Percentiles rank a stretch among this genome's conserved stretches.
These are phyloP conservation scores for Colletotrichum sp. DNA, from an alignment of 2,329 filamentous ascomycete species.

Conservation along the genomic window DNA sequence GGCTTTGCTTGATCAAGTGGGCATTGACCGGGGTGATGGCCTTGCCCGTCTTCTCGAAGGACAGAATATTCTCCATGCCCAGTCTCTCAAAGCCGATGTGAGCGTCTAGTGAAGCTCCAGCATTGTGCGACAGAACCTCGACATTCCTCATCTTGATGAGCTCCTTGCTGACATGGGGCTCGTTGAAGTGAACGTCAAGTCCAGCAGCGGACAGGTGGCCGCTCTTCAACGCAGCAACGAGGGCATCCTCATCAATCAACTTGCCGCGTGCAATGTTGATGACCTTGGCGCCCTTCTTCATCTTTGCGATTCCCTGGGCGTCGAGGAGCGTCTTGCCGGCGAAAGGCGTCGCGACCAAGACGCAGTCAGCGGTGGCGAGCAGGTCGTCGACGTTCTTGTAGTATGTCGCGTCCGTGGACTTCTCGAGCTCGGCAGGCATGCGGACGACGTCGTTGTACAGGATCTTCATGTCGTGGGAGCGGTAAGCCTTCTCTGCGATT, in stretches of 20 bases:
- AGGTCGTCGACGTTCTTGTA: slow-evolving; percentile 28
- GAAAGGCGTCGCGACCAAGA: slow-evolving; percentile 70
- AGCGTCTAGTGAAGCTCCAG: slow-evolving; percentile 11
- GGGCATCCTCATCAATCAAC: slow-evolving; percentile 74
- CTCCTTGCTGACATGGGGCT: slow-evolving; percentile 48
- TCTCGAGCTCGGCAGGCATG: slow-evolving; percentile 41
- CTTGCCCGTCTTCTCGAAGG: slow-evolving; percentile 6
- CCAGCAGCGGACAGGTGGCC: slow-evolving; percentile 69
- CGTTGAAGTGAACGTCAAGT: slow-evolving; percentile 75
- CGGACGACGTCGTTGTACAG: slow-evolving; percentile 60
- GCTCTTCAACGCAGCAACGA: slow-evolving; percentile 68
- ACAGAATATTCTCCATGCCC: slow-evolving; percentile 15
- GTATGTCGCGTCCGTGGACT: slow-evolving; percentile 39
- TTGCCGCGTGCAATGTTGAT: slow-evolving; percentile 76
- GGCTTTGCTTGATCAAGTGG: slow-evolving; percentile 16
- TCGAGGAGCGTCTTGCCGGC: slow-evolving; percentile 72
- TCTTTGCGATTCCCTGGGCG: slow-evolving; percentile 66
- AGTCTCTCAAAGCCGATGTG: slow-evolving; percentile 18
- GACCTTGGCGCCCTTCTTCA: slow-evolving; percentile 73
- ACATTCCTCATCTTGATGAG: slow-evolving; percentile 16
- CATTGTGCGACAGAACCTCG: slow-evolving; percentile 16
- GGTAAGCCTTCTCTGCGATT: slow-evolving; percentile 47
- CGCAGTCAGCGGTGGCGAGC: slow-evolving; percentile 52
- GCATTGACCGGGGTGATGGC: slow-evolving; percentile 12
- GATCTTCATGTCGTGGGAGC: slow-evolving; percentile 61